Evolutionary conservation across 306 rosid species (phyloP), one percentile per base, ranked within the genome.

Genomic region (Prunus mume): DNA sequence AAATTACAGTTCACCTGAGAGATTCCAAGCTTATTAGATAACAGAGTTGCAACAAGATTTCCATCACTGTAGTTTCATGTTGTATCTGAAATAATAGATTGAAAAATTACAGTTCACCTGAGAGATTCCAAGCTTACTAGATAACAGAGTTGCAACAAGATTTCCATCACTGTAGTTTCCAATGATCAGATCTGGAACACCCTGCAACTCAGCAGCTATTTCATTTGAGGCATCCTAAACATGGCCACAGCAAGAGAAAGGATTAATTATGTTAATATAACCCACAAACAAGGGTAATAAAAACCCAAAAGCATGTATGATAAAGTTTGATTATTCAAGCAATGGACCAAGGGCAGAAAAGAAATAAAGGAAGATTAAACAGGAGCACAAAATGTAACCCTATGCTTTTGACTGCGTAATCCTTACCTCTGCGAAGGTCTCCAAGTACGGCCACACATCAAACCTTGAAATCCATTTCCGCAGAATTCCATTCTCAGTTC

Each of bases 401-500:
- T 64, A 18, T 15, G 9, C 25, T 32, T 30, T 58, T 41, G 19
- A 24, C 3, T n/a, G 34, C 65, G 0, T 3, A 47, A 13, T 13
- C 14, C 43, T 17, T 43, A 73, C 77, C 55, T 60, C 46, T 17
- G 77, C 57, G 17, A 73, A 73, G 13, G 68, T 73, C 57, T 73
- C 68, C 77, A 73, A 60, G 58, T 58, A 73, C 5, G 68, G 77
- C 77, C 77, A 73, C 9, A 91, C 95, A 80, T 92, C 98, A 88
- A 95, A 95, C 82, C 97, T 90, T 79, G 98, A 92, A 73, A 95
- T 95, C 98, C 98, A 95, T 88, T 92, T 89, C 24, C 86, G 90
- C 3, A 95, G 88, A 65, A 66, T 85, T 74, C 99, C 97, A 5
- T 81, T 84, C 20, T 95, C 85, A 30, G 97, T 92, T 79, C 92